Evolutionary conservation across 2,329 filamentous ascomycete genomes (phyloP), one percentile per base, ranked within the genome.

Genomic region (Aspergillus novofumigatus): DNA sequence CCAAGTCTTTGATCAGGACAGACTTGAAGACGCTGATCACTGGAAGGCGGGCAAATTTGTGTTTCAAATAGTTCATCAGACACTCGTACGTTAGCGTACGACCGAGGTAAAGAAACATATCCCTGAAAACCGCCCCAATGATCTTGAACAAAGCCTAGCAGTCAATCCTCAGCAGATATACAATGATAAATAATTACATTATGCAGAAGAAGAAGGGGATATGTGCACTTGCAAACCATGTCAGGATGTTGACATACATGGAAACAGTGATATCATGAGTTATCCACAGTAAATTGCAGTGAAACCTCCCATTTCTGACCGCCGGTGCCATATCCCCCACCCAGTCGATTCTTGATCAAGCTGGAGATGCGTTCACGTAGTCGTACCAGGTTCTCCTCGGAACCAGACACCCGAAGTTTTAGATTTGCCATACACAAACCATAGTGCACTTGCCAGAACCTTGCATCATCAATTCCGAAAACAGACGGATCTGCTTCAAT

Each of bases 381-480:
- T 66, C 88, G 88, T 57, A 82, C 81, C 58, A 95, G 78, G 5
- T 87, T 83, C 14, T 88, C 84, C 59, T 94, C 91, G 47, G 89
- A 86, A 4, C 87, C 88, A 57, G 77, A 71, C 26, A 96, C 84
- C 58, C 87, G 83, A 21, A 99, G 75, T 73, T 91, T 95, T 63
- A 99, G 74, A 70, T 95, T 97, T 8, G 94, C 94, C 89, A 97
- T 96, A 69, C 92, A 96, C 44, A 97, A 80, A 1, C 93, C 92
- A 72, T 97, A 97, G 75, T 99, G 94, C 14, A 97, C 94, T 78
- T 99, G 94, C 94, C 94, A 99, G 74, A 99, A 96, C 70, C 92
- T 87, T 1, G 92, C 93, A 68, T 97, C 92, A 57, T 97, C 91
- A 49, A 99, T 86, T 1, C 83, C 83, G 48, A 83, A 83, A 26